These are phyloP conservation scores for Oligophagozyma castellii DNA, from an alignment of 1,139 yeast genomes.

Conservation along the genomic window DNA sequence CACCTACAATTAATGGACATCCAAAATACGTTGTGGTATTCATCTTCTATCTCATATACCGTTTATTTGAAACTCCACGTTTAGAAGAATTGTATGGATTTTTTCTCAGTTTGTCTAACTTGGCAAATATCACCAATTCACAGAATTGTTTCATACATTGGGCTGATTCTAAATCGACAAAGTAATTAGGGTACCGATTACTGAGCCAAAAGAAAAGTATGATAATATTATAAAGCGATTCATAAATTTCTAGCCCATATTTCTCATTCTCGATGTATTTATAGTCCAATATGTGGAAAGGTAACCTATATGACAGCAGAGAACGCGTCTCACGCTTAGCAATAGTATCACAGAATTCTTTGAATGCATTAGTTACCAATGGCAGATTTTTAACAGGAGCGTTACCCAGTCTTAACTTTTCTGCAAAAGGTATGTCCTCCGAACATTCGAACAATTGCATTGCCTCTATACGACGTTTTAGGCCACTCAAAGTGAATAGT, in stretches of 20 bases:
- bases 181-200: constrained; percentile 72
- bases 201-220: constrained; percentile 74
- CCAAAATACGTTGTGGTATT: background rate
- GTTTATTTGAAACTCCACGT: no score
- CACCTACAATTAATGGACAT: background rate
- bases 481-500: constrained; percentile 16
- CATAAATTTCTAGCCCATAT: constrained; percentile 40
- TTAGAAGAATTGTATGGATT: constrained; percentile 21
- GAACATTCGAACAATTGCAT: constrained; percentile 32
- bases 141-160: constrained; percentile 48
- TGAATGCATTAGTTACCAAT: constrained; percentile 20
- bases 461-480: constrained; percentile 32
- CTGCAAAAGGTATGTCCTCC: constrained; percentile 30
- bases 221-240: constrained; percentile 54
- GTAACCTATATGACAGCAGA: constrained; percentile 23
- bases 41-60: no score
- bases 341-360: constrained; percentile 21
- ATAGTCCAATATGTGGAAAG: constrained; percentile 19
- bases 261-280: constrained; percentile 16
- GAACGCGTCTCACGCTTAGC: constrained; percentile 20
- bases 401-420: constrained; percentile 43
- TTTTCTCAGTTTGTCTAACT: constrained; percentile 28
- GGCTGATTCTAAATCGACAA: constrained; percentile 68
- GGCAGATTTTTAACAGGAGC: constrained; percentile 37
- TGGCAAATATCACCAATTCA: constrained; percentile 53